Base-by-base conservation (phyloP, 768 basidiomycete species). In the Hygrocybe coccinea region DNA sequence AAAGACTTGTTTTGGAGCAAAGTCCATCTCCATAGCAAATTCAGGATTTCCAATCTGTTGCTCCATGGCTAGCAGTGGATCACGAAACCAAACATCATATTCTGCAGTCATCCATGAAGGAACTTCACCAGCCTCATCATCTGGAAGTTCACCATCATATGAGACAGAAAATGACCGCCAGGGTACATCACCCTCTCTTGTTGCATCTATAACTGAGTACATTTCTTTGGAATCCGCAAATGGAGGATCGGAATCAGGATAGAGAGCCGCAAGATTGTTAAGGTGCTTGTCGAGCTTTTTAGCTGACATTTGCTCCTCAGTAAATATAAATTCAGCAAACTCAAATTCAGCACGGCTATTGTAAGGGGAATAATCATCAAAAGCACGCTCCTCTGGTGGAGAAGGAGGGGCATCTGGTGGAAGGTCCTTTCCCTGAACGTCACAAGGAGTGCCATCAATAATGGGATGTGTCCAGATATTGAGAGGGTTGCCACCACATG, bases 31-130 rank as follows among this genome's bases (percentile, higher is more conserved):
- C 1, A 56, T 62, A 0, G 61, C 52, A 48, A 74, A 73, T 15
- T 74, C 72, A 0, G 69, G 67, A 48, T 74, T 76, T 10, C 57
- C 65, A 6, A 74, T 59, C 46, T 68, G 61, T 5, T 68, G 63
- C 7, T 68, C 35, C 2, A 72, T 39, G 2, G 76, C 62, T 0
- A 43, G 17, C 0, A 55, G 59, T 1, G 71, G 66, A 55, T 76
- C 60, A 0, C 72, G 64, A 52, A 60, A 73, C 63, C 69, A 74
- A 3, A 73, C 64, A 33, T 69, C 62, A 57, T 68, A 71, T 11
- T 51, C 38, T 1, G 54, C 56, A 6, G 39, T 47, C 59, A 66
- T 74, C 77, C 74, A 78, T 12, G 65, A 35, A 5, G 71, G 64
- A 14, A 59, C 52, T 41, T 64, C 60, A 0, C 52, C 58, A n/a